Percentiles rank a stretch among this genome's conserved stretches.
These are phyloP conservation scores for Plantago coronopus DNA, from an alignment of 305 asterid genomes.

Conservation along the genomic window DNA sequence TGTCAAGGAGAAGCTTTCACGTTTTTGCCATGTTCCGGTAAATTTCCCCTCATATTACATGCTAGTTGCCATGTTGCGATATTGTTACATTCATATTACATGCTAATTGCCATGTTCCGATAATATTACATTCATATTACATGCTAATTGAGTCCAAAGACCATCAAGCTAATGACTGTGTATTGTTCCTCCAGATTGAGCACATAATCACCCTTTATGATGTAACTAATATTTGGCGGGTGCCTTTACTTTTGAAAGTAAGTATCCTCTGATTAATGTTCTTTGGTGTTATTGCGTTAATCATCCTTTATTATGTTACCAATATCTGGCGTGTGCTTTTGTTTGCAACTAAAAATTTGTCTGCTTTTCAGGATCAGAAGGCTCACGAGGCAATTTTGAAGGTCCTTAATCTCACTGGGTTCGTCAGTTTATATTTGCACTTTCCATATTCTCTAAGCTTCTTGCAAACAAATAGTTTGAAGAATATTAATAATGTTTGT, in stretches of 20 bases:
- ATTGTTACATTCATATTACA: conserved; percentile 15
- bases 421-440: conserved; percentile 30
- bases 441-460: conserved; percentile 12
- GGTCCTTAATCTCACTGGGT: conserved; percentile 66
- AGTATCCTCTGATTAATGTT: conserved; percentile 25
- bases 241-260: conserved; percentile 82
- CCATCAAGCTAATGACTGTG: conserved; percentile 13
- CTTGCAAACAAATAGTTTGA: conserved; percentile 15
- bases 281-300: conserved; percentile 7
- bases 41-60: conserved; percentile 5
- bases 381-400: conserved; percentile 88
- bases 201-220: conserved; percentile 69
- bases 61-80: conserved; percentile 85
- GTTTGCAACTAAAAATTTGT: not conserved
- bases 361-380: conserved; percentile 63
- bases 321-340: no score
- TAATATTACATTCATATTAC: no score
- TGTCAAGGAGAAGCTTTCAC: conserved; percentile 75
- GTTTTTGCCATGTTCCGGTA: conserved; percentile 93
- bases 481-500: conserved; percentile 8
- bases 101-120: no score
- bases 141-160: conserved; percentile 10
- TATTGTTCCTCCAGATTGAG: conserved; percentile 41
- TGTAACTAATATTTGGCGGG: conserved; percentile 84
- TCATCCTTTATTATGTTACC: no score